Base-by-base conservation (phyloP, 306 rosid genomes). In the Comarum palustre region DNA sequence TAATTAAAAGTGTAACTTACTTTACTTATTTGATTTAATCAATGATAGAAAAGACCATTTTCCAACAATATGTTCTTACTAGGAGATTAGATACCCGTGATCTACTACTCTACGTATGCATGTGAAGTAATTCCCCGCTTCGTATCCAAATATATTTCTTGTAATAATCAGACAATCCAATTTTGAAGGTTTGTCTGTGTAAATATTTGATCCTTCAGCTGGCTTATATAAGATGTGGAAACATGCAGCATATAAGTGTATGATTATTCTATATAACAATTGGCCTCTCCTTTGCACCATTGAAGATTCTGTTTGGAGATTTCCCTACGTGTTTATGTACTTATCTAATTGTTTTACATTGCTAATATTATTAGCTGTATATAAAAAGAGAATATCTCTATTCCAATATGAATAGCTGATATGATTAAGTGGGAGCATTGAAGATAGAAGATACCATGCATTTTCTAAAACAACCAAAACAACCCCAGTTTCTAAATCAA, bases 251-350 rank as follows among this genome's bases (percentile, higher is more conserved):
- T 64, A 57, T 46, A 74, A 58, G 79, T 81, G 27, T 58, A 27
- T 57, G 36, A 57, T 72, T 72, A 79, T 81, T 80, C 48, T 42
- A 69, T 43, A 20, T 22, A 66, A 78, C 67, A 78, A 82, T 69
- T 27, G 34, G 72, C 57, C 71, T 34, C 31, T 6, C 32, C 76
- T 68, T 76, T 73, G 71, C 79, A 41, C 46, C 64, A 54, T 46
- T 55, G 32, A 58, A 70, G 75, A 76, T 81, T 69, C 64, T 70
- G 8, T n/a, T 34, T 55, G 32, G 51, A 67, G 50, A 51, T 69
- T 75, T 16, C 63, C 38, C 29, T 11, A 4, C 19, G 8, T 47
- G 17, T 71, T 74, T 50, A 25, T 27, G 15, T n/a, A 2, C 24
- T 2, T 62, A 46, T 39, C 1, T 32, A 20, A n/a, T 51, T n/a